Percentiles rank a stretch among this genome's conserved stretches.
phyloP scores from a whole-genome alignment of 805 yeast species.

The Candida fluviatilis region DNA sequence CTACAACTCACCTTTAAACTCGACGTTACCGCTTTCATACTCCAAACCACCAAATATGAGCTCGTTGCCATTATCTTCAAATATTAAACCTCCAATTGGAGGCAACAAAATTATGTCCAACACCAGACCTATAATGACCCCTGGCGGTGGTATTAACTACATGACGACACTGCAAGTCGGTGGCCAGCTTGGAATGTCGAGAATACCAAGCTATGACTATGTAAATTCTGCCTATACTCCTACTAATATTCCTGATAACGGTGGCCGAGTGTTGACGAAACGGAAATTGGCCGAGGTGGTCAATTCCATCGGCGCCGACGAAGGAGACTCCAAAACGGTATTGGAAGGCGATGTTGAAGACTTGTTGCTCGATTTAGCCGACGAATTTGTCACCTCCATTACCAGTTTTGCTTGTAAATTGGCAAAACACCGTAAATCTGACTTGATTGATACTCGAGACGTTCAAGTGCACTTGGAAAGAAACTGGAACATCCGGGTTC shows the following conservation, averaged over 20 bases:
- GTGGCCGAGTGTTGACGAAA: constrained; percentile 81
- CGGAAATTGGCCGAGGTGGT: constrained; percentile 87
- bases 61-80: background rate
- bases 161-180: constrained; percentile 59
- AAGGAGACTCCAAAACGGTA: constrained; percentile 83
- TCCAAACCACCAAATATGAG: constrained; percentile 6
- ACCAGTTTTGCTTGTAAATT: constrained; percentile 90
- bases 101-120: constrained; percentile 1
- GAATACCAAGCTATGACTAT: constrained; percentile 76
- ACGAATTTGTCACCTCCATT: constrained; percentile 87
- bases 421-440: constrained; percentile 91
- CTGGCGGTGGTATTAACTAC: constrained; percentile 59
- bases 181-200: constrained; percentile 47
- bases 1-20: background rate
- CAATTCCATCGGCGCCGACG: constrained; percentile 73
- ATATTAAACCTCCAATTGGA: constrained; percentile 3
- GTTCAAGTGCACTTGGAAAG: constrained; percentile 87
- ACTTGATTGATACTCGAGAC: constrained; percentile 81
- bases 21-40: background rate
- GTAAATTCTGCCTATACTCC: constrained; percentile 22
- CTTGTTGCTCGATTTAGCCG: constrained; percentile 84
- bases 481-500: constrained; percentile 92
- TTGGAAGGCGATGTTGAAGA: constrained; percentile 97
- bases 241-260: constrained; percentile 45
- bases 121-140: constrained; percentile 54